These are phyloP conservation scores for Fraxinus paxiana DNA, from an alignment of 305 asterid genomes.

Conservation along the genomic window DNA sequence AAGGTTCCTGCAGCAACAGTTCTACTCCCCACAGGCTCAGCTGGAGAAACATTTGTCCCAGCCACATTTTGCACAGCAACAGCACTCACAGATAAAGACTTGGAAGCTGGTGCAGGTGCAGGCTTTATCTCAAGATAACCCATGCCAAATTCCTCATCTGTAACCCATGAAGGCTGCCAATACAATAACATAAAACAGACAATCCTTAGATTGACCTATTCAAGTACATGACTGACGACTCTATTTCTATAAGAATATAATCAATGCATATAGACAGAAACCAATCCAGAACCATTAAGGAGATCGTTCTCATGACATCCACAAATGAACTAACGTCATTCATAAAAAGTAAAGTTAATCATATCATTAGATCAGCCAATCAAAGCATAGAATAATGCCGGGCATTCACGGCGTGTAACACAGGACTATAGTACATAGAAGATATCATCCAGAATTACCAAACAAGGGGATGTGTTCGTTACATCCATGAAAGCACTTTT, in stretches of 20 bases:
- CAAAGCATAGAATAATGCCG: constrained; percentile 2
- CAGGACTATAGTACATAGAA: constrained; percentile 6
- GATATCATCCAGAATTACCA: constrained; percentile 4
- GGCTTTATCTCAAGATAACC: constrained; percentile 88
- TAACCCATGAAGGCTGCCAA: constrained; percentile 91
- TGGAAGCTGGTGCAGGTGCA: constrained; percentile 57
- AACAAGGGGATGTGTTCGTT: neutral
- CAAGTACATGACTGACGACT: constrained; percentile 20
- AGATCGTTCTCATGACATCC: neutral
- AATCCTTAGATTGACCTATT: constrained; percentile 10
- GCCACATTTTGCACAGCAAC: constrained; percentile 55
- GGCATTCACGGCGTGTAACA: constrained; percentile 4
- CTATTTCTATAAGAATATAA: constrained; percentile 1
- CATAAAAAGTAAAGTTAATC: constrained; percentile 14
- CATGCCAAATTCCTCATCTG: constrained; percentile 99
- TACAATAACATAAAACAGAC: constrained; percentile 19
- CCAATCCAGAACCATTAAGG: constrained; percentile 1
- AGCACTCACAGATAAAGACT: constrained; percentile 52
- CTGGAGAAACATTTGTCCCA: constrained; percentile 46
- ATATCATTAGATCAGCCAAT: constrained; percentile 17
- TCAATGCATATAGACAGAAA: constrained; percentile 4
- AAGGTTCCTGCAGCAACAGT: constrained; percentile 43
- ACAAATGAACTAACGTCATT: neutral
- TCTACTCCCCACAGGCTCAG: constrained; percentile 58
- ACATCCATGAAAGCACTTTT: neutral